Conservation (phyloP, 2,329 filamentous ascomycete species). For the Fonsecaea multimorphosa region DNA sequence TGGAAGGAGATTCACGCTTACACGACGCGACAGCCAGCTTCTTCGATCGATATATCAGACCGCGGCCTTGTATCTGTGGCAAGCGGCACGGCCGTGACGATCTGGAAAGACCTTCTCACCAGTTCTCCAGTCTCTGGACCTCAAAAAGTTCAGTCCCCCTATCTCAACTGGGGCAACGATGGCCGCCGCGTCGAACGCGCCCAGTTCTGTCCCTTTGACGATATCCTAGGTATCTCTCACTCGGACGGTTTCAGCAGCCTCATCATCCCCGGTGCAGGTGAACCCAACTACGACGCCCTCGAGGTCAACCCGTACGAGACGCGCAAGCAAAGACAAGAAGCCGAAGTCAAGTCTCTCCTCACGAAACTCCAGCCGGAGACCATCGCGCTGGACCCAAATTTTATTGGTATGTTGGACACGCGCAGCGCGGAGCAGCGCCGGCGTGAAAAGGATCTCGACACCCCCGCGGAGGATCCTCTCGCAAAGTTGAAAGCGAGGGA, state of each 20-base stretch:
- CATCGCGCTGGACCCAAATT: slow-evolving; percentile 93
- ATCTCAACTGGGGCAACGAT: slow-evolving; percentile 85
- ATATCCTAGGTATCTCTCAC: slow-evolving; percentile 85
- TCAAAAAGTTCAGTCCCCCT: slow-evolving; percentile 81
- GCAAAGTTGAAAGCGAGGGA: slow-evolving; percentile 58
- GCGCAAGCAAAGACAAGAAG: slow-evolving; percentile 87
- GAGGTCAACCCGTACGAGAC: slow-evolving; percentile 97
- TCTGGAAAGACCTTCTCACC: slow-evolving; percentile 90
- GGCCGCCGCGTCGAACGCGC: slow-evolving; percentile 80
- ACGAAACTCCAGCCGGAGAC: slow-evolving; percentile 97
- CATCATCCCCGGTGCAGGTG: slow-evolving; percentile 91
- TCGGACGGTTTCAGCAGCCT: slow-evolving; percentile 85
- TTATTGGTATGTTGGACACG: slow-evolving; percentile 85
- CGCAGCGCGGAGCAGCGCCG: slow-evolving; percentile 77
- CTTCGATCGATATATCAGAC: slow-evolving; percentile 86
- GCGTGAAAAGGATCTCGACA: slow-evolving; percentile 80
- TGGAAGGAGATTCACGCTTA: slow-evolving; percentile 93
- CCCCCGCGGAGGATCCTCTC: slow-evolving; percentile 65
- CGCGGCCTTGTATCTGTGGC: slow-evolving; percentile 85
- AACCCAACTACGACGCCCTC: slow-evolving; percentile 93
- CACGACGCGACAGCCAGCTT: slow-evolving; percentile 79
- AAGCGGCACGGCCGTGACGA: slow-evolving; percentile 84
- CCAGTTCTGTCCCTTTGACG: slow-evolving; percentile 92
- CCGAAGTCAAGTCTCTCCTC: slow-evolving; percentile 84
- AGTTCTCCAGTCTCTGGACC: slow-evolving; percentile 73